phyloP scores from a whole-genome alignment of 1,284 basidiomycete species.

The Anthracocystis walkeri region DNA sequence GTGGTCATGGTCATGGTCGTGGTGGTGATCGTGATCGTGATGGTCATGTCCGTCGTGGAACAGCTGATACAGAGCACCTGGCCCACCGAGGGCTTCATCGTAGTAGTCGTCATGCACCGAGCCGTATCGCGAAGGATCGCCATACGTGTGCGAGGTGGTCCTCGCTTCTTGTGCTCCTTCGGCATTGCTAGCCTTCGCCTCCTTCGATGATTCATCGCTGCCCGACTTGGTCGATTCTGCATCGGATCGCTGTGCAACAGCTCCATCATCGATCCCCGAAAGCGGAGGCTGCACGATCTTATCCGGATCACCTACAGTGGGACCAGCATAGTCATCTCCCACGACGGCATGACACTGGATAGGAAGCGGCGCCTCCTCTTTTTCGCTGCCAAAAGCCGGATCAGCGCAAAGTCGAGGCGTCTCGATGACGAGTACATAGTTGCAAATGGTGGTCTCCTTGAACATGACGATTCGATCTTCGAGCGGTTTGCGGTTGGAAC shows the following conservation, averaged over 20 bases:
- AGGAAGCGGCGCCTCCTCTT: slow-evolving; percentile 35
- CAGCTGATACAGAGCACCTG: slow-evolving; percentile 23
- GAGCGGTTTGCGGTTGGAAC: slow-evolving; percentile 38
- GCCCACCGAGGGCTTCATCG: slow-evolving; percentile 42
- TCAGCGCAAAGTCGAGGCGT: slow-evolving; percentile 48
- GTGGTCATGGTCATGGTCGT: neutral
- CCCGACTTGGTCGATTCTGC: neutral
- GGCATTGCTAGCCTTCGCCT: neutral
- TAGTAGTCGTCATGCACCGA: slow-evolving; percentile 50
- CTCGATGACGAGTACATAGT: slow-evolving; percentile 59
- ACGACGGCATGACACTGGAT: slow-evolving; percentile 47
- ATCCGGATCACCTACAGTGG: slow-evolving; percentile 33
- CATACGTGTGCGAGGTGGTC: slow-evolving; percentile 41
- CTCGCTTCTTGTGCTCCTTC: slow-evolving; percentile 2
- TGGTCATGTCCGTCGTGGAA: slow-evolving; percentile 13
- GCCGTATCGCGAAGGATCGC: slow-evolving; percentile 44
- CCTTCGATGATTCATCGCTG: neutral
- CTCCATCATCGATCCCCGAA: slow-evolving; percentile 7
- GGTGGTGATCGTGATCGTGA: slow-evolving; percentile 7
- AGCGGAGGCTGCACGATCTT: slow-evolving; percentile 8
- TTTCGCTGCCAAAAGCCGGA: slow-evolving; percentile 44
- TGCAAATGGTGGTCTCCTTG: slow-evolving; percentile 66
- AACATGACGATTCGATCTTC: slow-evolving; percentile 58
- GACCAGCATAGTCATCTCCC: slow-evolving; percentile 26
- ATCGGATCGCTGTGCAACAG: neutral